A percentile compares a stretch with the other conserved stretches of the same genome.
These are phyloP conservation scores for Chalara sp. DNA, from an alignment of 2,329 filamentous ascomycete genomes.

Conservation along the genomic window DNA sequence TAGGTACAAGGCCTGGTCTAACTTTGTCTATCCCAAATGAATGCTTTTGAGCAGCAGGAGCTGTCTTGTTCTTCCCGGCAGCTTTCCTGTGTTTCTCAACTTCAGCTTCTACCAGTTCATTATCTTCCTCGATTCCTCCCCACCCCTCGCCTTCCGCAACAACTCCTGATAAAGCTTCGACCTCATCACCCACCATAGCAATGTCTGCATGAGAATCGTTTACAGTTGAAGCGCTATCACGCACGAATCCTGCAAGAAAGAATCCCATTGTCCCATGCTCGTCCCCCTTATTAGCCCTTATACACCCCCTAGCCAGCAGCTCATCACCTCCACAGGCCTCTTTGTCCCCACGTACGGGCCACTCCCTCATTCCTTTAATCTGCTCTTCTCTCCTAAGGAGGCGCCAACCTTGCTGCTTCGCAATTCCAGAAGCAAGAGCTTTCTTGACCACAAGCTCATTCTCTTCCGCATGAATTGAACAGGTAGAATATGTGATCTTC, in stretches of 20 bases:
- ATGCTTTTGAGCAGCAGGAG: neutral
- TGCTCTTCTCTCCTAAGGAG: conserved; percentile 68
- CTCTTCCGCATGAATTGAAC: conserved; percentile 79
- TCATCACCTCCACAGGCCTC: conserved; percentile 43
- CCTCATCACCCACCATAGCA: neutral
- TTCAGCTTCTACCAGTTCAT: neutral
- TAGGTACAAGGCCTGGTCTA: neutral
- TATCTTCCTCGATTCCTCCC: neutral
- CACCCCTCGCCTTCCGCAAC: neutral
- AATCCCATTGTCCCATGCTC: conserved; percentile 87
- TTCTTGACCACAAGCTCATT: conserved; percentile 79
- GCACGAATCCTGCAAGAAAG: conserved; percentile 83
- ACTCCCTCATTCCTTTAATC: conserved; percentile 66
- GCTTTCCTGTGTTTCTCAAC: neutral
- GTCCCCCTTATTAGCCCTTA: conserved; percentile 75
- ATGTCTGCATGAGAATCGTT: neutral
- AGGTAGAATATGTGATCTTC: conserved; percentile 87
- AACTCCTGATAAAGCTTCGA: neutral
- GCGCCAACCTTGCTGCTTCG: conserved; percentile 64
- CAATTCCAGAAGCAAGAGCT: conserved; percentile 62
- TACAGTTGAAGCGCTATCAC: conserved; percentile 26
- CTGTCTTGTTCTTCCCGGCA: neutral
- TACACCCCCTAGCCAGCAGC: conserved; percentile 63
- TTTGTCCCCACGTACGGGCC: conserved; percentile 57
- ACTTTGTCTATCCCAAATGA: neutral